phyloP scores from a whole-genome alignment of 805 yeast species.

The Wickerhamiella allomyrinae region DNA sequence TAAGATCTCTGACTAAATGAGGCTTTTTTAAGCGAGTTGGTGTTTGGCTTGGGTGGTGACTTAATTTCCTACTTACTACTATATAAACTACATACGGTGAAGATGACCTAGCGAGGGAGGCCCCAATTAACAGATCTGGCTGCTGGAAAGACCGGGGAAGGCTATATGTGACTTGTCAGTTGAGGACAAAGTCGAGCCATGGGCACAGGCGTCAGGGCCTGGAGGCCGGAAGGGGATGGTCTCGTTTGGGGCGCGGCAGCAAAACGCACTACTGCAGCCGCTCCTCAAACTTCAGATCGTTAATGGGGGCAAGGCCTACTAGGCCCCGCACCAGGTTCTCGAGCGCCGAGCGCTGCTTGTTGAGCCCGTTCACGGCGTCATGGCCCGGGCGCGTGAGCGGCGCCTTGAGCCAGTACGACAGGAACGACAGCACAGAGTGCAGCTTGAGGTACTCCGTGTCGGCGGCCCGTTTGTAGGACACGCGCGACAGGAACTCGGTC shows the following conservation, averaged over 20 bases:
- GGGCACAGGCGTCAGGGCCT: not conserved
- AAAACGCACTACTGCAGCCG: slow-evolving; percentile 32
- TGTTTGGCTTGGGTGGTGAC: too few relatives aligned
- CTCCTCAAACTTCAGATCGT: slow-evolving; percentile 90
- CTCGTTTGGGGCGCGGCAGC: not conserved
- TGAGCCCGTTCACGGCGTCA: slow-evolving; percentile 82
- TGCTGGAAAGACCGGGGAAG: not conserved
- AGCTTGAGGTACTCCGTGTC: slow-evolving; percentile 43
- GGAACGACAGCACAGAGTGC: slow-evolving; percentile 74
- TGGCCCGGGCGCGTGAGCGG: slow-evolving; percentile 86
- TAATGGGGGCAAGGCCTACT: slow-evolving; percentile 79
- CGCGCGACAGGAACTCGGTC: slow-evolving; percentile 82
- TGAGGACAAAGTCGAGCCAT: not conserved
- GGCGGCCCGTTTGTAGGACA: slow-evolving; percentile 50
- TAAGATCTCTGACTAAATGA: too few relatives aligned
- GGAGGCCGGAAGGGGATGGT: not conserved
- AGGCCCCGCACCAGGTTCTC: slow-evolving; percentile 82
- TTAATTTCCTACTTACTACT: not conserved
- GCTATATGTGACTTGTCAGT: not conserved
- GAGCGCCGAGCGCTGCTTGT: slow-evolving; percentile 84
- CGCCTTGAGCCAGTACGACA: slow-evolving; percentile 93
- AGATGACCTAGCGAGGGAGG: not conserved
- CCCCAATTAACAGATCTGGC: slow-evolving; percentile 1
- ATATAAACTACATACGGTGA: too few relatives aligned
- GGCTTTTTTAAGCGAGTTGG: too few relatives aligned